phyloP scores from a whole-genome alignment of 176 grass and related monocot species.

The Triticum turgidum region DNA sequence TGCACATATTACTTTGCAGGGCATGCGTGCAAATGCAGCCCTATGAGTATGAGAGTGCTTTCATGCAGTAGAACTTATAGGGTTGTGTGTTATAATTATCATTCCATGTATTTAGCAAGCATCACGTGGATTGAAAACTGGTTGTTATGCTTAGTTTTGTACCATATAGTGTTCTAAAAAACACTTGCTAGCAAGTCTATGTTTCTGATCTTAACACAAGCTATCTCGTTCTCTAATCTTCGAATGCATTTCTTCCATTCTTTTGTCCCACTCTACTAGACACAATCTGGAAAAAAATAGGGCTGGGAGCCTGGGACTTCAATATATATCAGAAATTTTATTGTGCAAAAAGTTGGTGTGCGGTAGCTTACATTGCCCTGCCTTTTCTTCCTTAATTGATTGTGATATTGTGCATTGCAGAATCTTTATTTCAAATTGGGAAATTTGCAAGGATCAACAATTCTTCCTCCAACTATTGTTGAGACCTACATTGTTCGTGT shows the following conservation, averaged over 20 bases:
- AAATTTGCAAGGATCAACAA: slow-evolving; percentile 82
- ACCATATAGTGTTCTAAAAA: neutral
- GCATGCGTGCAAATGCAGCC: neutral
- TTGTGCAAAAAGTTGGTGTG: neutral
- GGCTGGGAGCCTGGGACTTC: neutral
- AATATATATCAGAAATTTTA: neutral
- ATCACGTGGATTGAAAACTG: neutral
- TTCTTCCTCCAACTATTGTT: slow-evolving; percentile 71
- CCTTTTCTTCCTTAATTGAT: neutral
- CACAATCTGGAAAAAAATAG: neutral
- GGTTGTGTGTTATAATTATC: neutral
- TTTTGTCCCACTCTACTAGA: neutral
- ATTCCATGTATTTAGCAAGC: neutral
- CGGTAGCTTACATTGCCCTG: neutral
- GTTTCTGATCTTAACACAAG: neutral
- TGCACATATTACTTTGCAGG: slow-evolving; percentile 1
- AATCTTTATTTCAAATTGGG: slow-evolving; percentile 88
- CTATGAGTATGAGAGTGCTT: neutral
- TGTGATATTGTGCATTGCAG: slow-evolving; percentile 49
- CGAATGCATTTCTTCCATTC: neutral
- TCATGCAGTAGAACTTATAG: neutral
- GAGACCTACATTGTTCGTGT: slow-evolving; percentile 76
- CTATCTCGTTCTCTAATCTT: neutral
- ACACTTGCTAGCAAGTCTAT: neutral
- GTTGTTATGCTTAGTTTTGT: neutral